These are phyloP conservation scores for Kazachstania africana DNA, from an alignment of 805 yeast genomes.

Conservation along the genomic window DNA sequence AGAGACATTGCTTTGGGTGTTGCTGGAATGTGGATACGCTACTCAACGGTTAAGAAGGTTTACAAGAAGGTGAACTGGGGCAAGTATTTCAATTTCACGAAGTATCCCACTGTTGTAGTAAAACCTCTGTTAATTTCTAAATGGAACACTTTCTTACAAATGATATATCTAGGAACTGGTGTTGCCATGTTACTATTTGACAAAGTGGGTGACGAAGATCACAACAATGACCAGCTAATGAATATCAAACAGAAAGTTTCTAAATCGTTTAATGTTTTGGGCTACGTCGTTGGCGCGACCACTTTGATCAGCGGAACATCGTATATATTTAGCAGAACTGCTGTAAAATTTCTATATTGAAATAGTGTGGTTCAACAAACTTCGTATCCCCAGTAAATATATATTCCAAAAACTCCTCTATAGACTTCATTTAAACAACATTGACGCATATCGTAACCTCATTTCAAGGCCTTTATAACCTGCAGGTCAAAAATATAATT, in stretches of 20 bases:
- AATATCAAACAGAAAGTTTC: slow-evolving; percentile 2
- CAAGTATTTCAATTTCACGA: slow-evolving; percentile 60
- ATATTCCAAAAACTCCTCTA: too few relatives aligned
- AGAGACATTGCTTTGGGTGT: slow-evolving; percentile 67
- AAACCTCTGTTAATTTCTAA: slow-evolving; percentile 81
- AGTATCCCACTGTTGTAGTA: slow-evolving; percentile 75
- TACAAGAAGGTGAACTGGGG: slow-evolving; percentile 34
- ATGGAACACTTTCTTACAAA: slow-evolving; percentile 82
- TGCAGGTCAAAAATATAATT: too few relatives aligned
- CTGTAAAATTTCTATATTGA: slow-evolving; percentile 31
- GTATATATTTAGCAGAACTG: slow-evolving; percentile 58
- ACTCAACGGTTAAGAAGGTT: slow-evolving; percentile 33
- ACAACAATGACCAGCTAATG: slow-evolving; percentile 4
- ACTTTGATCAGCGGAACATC: slow-evolving; percentile 71
- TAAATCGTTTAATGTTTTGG: slow-evolving; percentile 23
- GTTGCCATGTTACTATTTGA: slow-evolving; percentile 29
- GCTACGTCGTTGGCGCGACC: slow-evolving; percentile 52
- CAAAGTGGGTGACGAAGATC: slow-evolving; percentile 3
- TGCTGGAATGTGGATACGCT: slow-evolving; percentile 64
- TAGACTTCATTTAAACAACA: too few relatives aligned
- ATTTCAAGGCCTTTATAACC: too few relatives aligned
- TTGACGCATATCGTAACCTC: too few relatives aligned
- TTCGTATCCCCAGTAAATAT: too few relatives aligned
- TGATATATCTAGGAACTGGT: slow-evolving; percentile 68
- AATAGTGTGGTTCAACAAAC: too few relatives aligned